Percentiles rank a stretch among this genome's conserved stretches.
Conservation (phyloP, 2,329 filamentous ascomycete species). For the Chalara sp. region DNA sequence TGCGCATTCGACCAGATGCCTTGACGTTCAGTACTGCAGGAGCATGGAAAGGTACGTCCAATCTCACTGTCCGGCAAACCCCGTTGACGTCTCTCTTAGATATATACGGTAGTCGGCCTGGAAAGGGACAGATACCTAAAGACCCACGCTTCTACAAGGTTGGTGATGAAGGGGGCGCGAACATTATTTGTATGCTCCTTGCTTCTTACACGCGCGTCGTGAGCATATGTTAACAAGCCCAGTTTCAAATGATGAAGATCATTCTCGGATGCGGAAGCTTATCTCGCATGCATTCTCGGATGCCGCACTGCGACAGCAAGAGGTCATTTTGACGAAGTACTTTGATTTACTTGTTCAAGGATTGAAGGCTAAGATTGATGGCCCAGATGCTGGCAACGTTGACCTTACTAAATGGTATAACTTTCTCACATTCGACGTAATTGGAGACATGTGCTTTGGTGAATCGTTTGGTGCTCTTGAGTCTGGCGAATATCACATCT, state of each 20-base stretch:
- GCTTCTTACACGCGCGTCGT: too few relatives aligned
- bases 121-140: background rate
- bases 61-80: background rate
- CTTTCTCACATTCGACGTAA: constrained; percentile 30
- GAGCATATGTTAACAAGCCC: too few relatives aligned
- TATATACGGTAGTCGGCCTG: background rate
- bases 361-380: constrained; percentile 1
- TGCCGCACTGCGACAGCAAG: constrained; percentile 24
- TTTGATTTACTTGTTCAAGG: constrained; percentile 3
- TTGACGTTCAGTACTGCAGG: background rate
- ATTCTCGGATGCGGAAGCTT: constrained; percentile 19
- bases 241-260: constrained; percentile 18
- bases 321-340: constrained; percentile 12
- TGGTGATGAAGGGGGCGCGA: background rate
- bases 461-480: constrained; percentile 3
- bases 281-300: constrained; percentile 25
- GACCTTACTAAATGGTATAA: constrained; percentile 16
- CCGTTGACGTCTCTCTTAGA: background rate
- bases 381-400: background rate
- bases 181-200: background rate
- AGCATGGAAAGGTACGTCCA: constrained; percentile 4
- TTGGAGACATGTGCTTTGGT: constrained; percentile 21
- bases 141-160: background rate
- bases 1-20: constrained; percentile 3
- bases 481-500: constrained; percentile 3